A percentile compares a stretch with the other conserved stretches of the same genome.
phyloP scores from a whole-genome alignment of 1,284 basidiomycete species.

The Rhodotorula mucilaginosa region DNA sequence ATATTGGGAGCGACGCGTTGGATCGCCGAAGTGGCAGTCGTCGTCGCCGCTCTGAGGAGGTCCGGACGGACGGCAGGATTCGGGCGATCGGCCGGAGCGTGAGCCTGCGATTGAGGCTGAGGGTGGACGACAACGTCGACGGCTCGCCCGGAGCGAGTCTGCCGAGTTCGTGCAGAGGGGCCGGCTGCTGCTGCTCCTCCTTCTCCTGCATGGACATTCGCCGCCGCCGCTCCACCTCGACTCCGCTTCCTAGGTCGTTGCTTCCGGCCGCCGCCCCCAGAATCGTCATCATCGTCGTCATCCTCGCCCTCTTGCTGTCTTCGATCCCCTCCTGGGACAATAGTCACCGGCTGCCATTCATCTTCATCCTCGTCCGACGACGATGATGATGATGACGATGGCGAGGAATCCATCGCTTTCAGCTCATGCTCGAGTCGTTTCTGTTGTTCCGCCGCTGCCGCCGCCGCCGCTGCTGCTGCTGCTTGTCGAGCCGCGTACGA shows the following conservation, averaged over 20 bases:
- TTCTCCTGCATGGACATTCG: not conserved
- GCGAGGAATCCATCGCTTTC: slow-evolving; percentile 1
- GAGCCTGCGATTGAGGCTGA: too few species aligned
- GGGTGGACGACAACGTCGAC: not conserved
- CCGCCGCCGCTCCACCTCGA: not conserved
- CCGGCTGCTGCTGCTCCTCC: not conserved
- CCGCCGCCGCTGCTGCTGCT: not conserved
- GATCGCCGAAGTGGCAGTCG: not conserved
- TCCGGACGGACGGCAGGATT: not conserved
- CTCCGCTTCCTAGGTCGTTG: not conserved
- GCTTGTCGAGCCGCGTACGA: not conserved
- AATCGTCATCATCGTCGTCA: not conserved
- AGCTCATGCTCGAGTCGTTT: not conserved
- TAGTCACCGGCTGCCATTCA: not conserved
- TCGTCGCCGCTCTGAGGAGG: not conserved
- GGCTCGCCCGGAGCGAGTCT: too few species aligned
- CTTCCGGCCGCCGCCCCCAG: too few species aligned
- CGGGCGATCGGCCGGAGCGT: not conserved
- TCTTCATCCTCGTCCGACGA: not conserved
- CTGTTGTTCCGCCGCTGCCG: not conserved
- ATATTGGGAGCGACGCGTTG: slow-evolving; percentile 11
- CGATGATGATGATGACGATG: not conserved
- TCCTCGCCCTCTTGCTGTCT: not conserved
- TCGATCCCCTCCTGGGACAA: not conserved
- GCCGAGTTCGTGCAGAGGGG: too few species aligned